Evolutionary conservation across 805 yeast species (phyloP).

Genomic region (Metschnikowia dekortorum): DNA sequence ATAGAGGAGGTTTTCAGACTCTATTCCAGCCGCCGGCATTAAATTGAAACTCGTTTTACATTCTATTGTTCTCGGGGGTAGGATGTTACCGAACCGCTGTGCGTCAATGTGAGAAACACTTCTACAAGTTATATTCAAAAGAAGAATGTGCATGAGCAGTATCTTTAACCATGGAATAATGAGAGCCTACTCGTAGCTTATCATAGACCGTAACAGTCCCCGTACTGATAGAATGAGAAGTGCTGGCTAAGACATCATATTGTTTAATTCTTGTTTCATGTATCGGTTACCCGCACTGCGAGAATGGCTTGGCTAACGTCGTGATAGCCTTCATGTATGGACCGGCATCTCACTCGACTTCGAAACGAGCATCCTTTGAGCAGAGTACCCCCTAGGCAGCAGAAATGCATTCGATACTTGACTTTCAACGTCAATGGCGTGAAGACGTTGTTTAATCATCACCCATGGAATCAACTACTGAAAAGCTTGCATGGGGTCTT

Average conservation of each 20-base stretch:
- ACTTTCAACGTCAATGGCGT: slow-evolving; percentile 85
- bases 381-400: slow-evolving; percentile 9
- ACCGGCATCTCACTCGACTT: neutral
- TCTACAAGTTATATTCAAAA: neutral
- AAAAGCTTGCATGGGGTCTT: slow-evolving; percentile 44
- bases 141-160: neutral
- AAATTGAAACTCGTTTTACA: neutral
- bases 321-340: neutral
- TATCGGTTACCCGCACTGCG: neutral
- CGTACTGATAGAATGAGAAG: neutral
- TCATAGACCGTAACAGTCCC: too few relatives aligned
- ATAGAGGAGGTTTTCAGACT: neutral
- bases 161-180: too few relatives aligned
- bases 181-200: too few relatives aligned
- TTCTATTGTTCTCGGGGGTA: neutral
- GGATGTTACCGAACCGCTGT: neutral
- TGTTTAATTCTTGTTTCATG: neutral
- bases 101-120: neutral
- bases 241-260: neutral
- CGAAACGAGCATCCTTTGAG: slow-evolving; percentile 9
- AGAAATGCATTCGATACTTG: slow-evolving; percentile 40
- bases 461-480: slow-evolving; percentile 67
- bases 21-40: neutral
- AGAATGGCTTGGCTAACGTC: neutral
- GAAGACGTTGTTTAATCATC: slow-evolving; percentile 72